phyloP scores from a whole-genome alignment of 371 early-diverging fungal species.

The Mucor racemosus region DNA sequence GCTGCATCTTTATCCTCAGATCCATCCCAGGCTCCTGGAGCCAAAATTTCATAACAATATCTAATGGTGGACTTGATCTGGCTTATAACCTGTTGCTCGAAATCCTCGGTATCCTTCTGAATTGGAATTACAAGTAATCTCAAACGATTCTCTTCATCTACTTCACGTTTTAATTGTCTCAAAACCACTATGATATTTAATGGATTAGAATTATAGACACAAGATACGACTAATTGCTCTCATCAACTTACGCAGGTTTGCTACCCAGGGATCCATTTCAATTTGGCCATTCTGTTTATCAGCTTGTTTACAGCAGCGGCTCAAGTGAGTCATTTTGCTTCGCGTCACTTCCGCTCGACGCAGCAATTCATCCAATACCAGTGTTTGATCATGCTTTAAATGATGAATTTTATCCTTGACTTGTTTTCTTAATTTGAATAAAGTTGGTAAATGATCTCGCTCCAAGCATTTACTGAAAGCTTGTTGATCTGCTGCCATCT shows the following conservation, averaged over 20 bases:
- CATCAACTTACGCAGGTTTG: slow-evolving; percentile 40
- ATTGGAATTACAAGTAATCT: slow-evolving; percentile 42
- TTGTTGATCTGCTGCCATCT: slow-evolving; percentile 37
- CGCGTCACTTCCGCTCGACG: slow-evolving; percentile 42
- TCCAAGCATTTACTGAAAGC: slow-evolving; percentile 33
- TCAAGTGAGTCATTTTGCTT: slow-evolving; percentile 38
- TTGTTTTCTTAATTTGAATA: slow-evolving; percentile 34
- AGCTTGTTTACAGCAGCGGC: slow-evolving; percentile 37
- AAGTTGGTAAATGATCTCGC: slow-evolving; percentile 27
- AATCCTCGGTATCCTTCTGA: slow-evolving; percentile 35
- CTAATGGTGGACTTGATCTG: slow-evolving; percentile 31
- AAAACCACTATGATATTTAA: slow-evolving; percentile 34
- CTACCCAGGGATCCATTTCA: slow-evolving; percentile 50
- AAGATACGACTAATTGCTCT: not conserved
- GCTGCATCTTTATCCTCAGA: slow-evolving; percentile 28
- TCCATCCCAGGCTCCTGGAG: slow-evolving; percentile 28
- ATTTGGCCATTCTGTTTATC: slow-evolving; percentile 23
- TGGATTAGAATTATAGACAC: not conserved
- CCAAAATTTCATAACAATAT: slow-evolving; percentile 31
- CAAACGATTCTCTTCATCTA: slow-evolving; percentile 49
- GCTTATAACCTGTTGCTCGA: slow-evolving; percentile 31
- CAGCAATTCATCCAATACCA: slow-evolving; percentile 43
- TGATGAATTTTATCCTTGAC: slow-evolving; percentile 41
- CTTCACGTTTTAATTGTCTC: slow-evolving; percentile 46
- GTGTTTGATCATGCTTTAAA: slow-evolving; percentile 30